Evolutionary conservation across 2,329 filamentous ascomycete species (phyloP), one percentile per base, ranked within the genome.

Genomic region (Thermoascus crustaceus): DNA sequence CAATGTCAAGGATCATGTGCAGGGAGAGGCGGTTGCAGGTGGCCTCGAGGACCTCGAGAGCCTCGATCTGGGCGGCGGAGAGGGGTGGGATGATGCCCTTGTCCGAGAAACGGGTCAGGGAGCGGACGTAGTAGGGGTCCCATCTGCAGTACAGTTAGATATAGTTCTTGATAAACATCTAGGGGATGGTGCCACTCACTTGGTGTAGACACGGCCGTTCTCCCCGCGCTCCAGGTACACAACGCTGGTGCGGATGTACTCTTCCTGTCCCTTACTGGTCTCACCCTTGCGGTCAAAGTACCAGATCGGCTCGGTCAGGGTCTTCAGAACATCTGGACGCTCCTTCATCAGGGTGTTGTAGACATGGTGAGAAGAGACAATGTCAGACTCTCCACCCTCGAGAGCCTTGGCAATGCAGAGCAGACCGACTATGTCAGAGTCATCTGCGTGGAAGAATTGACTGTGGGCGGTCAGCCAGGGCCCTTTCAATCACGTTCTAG

Each of bases 261-360:
- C 78, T 36, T 88, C 76, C 60, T 93, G 72, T 8, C 84, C 85
- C 9, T 69, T 64, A 14, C 78, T 83, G 1, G 75, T 77, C 67
- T 94, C 86, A 7, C 86, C 86, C 67, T 94, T 94, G 36, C 86
- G 80, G 61, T 94, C 86, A 58, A 93, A 89, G 66, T 93, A 91
- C 86, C 86, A 94, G 44, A 86, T 76, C 1, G 86, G 85, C 55
- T 80, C 65, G 1, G 82, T 81, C 35, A 94, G 68, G 4, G 79
- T 71, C 57, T 83, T 76, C 1, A 85, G 80, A 1, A 93, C 80
- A 50, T 89, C 85, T 0, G 85, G 85, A 16, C 84, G 72, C 54
- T 89, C 77, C 24, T 60, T 61, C 55, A 86, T 83, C 22, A 94
- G 69, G 23, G 73, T 73, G 61, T 94, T 94, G 76, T 82, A 94